Evolutionary conservation across 768 basidiomycete species (phyloP).

Genomic region (Lactifluus rugatus): DNA sequence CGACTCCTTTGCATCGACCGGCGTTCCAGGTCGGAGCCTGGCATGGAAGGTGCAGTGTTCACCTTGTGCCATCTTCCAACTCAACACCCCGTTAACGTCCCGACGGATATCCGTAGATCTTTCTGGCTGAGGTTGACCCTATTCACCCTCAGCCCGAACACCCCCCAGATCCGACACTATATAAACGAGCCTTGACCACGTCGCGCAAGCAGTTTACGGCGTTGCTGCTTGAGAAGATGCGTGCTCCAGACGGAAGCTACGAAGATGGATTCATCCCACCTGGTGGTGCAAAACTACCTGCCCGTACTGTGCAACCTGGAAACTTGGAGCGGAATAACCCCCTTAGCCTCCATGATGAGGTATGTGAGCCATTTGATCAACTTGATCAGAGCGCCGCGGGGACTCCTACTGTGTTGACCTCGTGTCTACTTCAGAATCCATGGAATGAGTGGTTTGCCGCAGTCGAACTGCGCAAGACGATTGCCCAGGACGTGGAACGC

Average conservation of each 20-base stretch:
- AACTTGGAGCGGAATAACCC: conserved; percentile 72
- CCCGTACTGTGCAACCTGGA: conserved; percentile 21
- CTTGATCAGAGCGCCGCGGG: neutral
- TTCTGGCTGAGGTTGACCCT: conserved; percentile 58
- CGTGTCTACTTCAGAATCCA: conserved; percentile 52
- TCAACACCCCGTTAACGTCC: conserved; percentile 4
- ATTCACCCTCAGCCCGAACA: conserved; percentile 40
- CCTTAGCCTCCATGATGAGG: conserved; percentile 69
- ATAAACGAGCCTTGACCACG: conserved; percentile 30
- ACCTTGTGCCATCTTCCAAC: neutral
- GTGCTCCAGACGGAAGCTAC: conserved; percentile 80
- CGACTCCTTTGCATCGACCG: conserved; percentile 31
- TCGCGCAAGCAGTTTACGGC: conserved; percentile 49
- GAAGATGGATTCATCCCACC: conserved; percentile 56
- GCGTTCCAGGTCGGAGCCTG: conserved; percentile 65
- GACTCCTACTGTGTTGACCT: neutral
- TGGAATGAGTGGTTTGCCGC: conserved; percentile 93
- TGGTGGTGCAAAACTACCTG: conserved; percentile 33
- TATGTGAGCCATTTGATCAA: conserved; percentile 21
- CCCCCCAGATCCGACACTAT: conserved; percentile 21
- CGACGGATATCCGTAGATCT: conserved; percentile 39
- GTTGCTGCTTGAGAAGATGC: conserved; percentile 59
- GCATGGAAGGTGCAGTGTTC: conserved; percentile 64
- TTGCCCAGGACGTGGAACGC: conserved; percentile 89
- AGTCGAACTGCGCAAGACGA: conserved; percentile 80